Base-by-base conservation (phyloP, 495 filamentous ascomycete species). In the Penicillium bialowiezense region DNA sequence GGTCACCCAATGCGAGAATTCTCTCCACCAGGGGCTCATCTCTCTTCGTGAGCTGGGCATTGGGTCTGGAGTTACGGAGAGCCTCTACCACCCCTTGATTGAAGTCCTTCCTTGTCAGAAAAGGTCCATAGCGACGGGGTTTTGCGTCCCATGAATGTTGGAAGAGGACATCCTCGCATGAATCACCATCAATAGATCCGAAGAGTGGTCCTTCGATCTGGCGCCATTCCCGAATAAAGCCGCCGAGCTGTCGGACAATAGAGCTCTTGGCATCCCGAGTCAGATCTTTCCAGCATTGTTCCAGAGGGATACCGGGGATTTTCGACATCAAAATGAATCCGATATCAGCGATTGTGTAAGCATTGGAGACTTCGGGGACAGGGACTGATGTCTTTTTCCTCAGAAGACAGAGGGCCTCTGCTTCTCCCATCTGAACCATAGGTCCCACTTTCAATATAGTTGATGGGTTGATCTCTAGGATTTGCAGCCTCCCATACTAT, bases 251-350 rank as follows among this genome's bases (percentile, higher is more conserved):
- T 18, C 20, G 36, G 5, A 4, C 36, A 2, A 38, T 5, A 0
- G 35, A 21, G 41, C 14, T 32, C 33, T 60, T 50, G 20, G 20
- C 2, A 7, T 7, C 8, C 12, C 18, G 17, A 9, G 35, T 14
- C 5, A 37, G 20, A 18, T 12, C 10, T 20, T n/a, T 2, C 56
- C 46, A 55, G 50, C 37, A 47, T 17, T 46, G 8, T 18, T 35
- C 36, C 6, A 65, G 54, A 20, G 36, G 15, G 15, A 45, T 41
- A 14, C 63, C 63, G 1, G 43, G 41, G 9, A 64, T 44, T 33
- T 59, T 63, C 7, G 48, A 39, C 63, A 67, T 67, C 18, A 63
- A 36, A 40, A 69, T 69, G 50, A 61, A 67, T 23, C 59, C 59
- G 17, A 53, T 48, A 41, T 58, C 52, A 19, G 8, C 49, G 21